Percentiles rank a stretch among this genome's conserved stretches.
Conservation (phyloP, 2,329 filamentous ascomycete genomes). For the Verticillium klebahnii region DNA sequence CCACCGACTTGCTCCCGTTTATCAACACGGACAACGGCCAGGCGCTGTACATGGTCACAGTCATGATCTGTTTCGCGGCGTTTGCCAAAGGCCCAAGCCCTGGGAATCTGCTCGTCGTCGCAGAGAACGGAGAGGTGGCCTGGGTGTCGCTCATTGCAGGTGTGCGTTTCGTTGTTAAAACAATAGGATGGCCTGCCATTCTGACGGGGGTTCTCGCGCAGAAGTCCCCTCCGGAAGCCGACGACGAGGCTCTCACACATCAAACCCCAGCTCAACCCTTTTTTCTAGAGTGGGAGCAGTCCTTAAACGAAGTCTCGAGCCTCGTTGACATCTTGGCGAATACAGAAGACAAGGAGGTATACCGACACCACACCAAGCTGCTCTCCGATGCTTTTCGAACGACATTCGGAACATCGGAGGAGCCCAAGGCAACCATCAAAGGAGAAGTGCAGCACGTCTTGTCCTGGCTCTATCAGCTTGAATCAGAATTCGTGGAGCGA, state of each 20-base stretch:
- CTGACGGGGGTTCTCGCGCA: constrained; percentile 11
- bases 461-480: constrained; percentile 12
- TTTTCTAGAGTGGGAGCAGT: constrained; percentile 11
- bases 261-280: not conserved
- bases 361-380: not conserved
- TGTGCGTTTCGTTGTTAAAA: constrained; percentile 13
- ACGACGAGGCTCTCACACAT: not conserved
- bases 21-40: constrained; percentile 15
- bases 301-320: constrained; percentile 8
- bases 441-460: constrained; percentile 11
- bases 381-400: constrained; percentile 8
- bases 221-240: not conserved
- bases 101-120: constrained; percentile 13
- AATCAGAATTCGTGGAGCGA: constrained; percentile 6
- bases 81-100: constrained; percentile 13
- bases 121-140: constrained; percentile 11
- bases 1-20: constrained; percentile 13
- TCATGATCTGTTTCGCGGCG: constrained; percentile 15
- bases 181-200: constrained; percentile 8
- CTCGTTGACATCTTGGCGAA: constrained; percentile 6
- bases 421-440: constrained; percentile 1
- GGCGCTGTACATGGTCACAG: constrained; percentile 16
- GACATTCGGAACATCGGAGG: constrained; percentile 8
- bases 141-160: constrained; percentile 14
- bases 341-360: not conserved